Evolutionary conservation across 1,139 yeast species (phyloP), one percentile per base, ranked within the genome.

Genomic region (Yamadazyma spencermartinsiae): DNA sequence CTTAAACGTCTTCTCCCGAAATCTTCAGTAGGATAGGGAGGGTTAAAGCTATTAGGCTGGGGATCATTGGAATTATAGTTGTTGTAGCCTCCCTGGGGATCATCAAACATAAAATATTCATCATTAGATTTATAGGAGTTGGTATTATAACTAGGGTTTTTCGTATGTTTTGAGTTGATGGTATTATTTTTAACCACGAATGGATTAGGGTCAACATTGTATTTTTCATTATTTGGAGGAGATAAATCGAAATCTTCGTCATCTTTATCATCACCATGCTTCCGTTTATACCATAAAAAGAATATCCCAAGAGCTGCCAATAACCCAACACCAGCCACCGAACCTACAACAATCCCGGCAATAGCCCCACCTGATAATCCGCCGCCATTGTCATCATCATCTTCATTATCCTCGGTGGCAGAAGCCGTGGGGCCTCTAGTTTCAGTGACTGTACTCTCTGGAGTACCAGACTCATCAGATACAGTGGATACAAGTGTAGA

Each of bases 281-380:
- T 54, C 33, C 64, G 63, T 44, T 69, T 64, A 45, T 69, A 65
- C 61, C 74, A 63, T 38, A 74, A 56, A 39, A 77, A 61, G 50
- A 78, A 66, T 34, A 75, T 50, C 4, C 74, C 46, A 7, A 68
- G 46, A 2, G 61, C 60, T 0, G 62, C 63, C 14, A 78, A 37
- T 4, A 72, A 25, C 2, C 67, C 52, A 0, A 68, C 69, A 33
- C 86, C 88, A 5, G 67, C 68, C 1, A 82, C 64, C 1, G 72
- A 65, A n/a, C 89, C 89, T 35, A 83, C 71, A 1, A 78, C 86
- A 10, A 81, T 76, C 34, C 89, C 90, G 1, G 84, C 89, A 46
- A 82, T 80, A n/a, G 82, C 82, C 16, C 92, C 92, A 5, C 75
- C 72, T 5, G 80, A 69, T 28, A 79, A 45, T 9, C 64, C 52